Evolutionary conservation across 805 yeast genomes (phyloP).

Genomic region (Candida gorgasii): DNA sequence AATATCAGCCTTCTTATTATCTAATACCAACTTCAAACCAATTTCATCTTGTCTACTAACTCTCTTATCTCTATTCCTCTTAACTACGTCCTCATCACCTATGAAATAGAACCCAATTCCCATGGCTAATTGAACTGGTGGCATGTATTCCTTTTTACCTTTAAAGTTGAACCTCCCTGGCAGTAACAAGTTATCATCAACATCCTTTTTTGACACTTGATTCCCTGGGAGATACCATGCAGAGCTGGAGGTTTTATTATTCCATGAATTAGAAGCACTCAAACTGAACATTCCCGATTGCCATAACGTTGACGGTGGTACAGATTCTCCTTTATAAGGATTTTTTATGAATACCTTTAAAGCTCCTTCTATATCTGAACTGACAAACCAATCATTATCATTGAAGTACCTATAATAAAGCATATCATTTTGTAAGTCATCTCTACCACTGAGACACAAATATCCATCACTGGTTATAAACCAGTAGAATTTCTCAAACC

Average conservation of each 20-base stretch:
- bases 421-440: slow-evolving; percentile 74
- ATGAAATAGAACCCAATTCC: slow-evolving; percentile 85
- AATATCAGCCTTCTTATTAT: slow-evolving; percentile 38
- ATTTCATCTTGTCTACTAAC: slow-evolving; percentile 34
- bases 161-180: slow-evolving; percentile 61
- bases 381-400: slow-evolving; percentile 69
- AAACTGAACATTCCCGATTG: slow-evolving; percentile 91
- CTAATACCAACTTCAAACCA: slow-evolving; percentile 37
- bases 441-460: slow-evolving; percentile 84
- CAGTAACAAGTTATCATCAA: slow-evolving; percentile 56
- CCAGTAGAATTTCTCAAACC: slow-evolving; percentile 97
- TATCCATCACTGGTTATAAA: slow-evolving; percentile 89
- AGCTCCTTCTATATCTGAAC: slow-evolving; percentile 73
- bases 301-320: slow-evolving; percentile 83
- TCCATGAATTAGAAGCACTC: slow-evolving; percentile 88
- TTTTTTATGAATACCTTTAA: slow-evolving; percentile 79
- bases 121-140: slow-evolving; percentile 85
- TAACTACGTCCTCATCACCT: slow-evolving; percentile 56
- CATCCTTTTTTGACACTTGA: slow-evolving; percentile 70
- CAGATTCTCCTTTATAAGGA: slow-evolving; percentile 64
- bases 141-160: slow-evolving; percentile 58
- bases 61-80: slow-evolving; percentile 28
- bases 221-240: slow-evolving; percentile 82
- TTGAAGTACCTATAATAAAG: slow-evolving; percentile 76
- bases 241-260: slow-evolving; percentile 72